Evolutionary conservation across 768 basidiomycete species (phyloP).

Genomic region (Phanerochaete sordida): DNA sequence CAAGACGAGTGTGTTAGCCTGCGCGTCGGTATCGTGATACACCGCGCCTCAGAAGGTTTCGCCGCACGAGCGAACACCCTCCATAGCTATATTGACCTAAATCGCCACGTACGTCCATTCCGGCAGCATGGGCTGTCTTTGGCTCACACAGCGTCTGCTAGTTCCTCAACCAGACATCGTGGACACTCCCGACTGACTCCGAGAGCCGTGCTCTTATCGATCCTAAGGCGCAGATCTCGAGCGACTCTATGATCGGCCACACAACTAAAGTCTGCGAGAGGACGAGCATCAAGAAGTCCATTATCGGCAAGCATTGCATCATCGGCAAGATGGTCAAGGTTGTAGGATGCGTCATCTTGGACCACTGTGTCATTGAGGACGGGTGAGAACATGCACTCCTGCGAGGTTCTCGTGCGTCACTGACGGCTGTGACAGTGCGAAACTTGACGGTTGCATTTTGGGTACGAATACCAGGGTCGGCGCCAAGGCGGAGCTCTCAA

Average conservation of each 20-base stretch:
- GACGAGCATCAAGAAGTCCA: constrained; percentile 64
- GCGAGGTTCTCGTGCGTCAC: constrained; percentile 2
- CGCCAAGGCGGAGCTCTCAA: constrained; percentile 59
- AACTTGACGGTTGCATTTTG: constrained; percentile 72
- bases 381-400: constrained; percentile 50
- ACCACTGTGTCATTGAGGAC: constrained; percentile 86
- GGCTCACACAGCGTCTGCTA: constrained; percentile 19
- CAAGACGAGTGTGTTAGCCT: constrained; percentile 42
- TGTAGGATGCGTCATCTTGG: constrained; percentile 76
- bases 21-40: constrained; percentile 62
- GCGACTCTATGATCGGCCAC: constrained; percentile 76
- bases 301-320: constrained; percentile 50
- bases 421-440: constrained; percentile 44
- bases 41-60: constrained; percentile 48
- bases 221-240: constrained; percentile 77
- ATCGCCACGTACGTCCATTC: constrained; percentile 57
- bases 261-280: constrained; percentile 82
- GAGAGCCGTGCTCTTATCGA: constrained; percentile 70
- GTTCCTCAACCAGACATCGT: constrained; percentile 52
- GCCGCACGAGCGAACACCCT: constrained; percentile 76
- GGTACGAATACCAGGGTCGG: constrained; percentile 75
- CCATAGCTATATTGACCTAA: constrained; percentile 73
- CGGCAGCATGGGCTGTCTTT: not conserved
- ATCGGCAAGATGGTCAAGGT: constrained; percentile 73
- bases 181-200: constrained; percentile 54